Conservation (phyloP, 1,284 basidiomycete species). For the Golubevia sp. region DNA sequence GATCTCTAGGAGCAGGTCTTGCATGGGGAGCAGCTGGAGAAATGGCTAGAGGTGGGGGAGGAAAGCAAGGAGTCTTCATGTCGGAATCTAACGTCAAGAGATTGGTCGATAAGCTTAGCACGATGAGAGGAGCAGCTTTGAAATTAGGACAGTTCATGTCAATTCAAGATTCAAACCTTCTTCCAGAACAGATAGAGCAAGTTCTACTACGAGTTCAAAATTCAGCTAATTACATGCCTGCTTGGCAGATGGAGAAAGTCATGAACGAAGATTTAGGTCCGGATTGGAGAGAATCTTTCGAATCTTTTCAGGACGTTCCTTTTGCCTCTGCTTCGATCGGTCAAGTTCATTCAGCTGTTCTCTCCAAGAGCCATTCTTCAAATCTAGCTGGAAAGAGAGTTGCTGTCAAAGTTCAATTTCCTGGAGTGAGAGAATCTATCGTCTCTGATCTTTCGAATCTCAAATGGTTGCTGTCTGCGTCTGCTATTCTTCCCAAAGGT, state of each 20-base stretch:
- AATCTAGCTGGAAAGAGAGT: constrained; percentile 63
- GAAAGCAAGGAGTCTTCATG: constrained; percentile 23
- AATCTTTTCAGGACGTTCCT: constrained; percentile 79
- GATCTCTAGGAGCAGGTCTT: constrained; percentile 51
- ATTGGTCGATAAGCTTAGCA: constrained; percentile 85
- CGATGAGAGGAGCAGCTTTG: constrained; percentile 94
- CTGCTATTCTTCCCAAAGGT: constrained; percentile 80
- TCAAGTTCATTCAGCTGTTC: constrained; percentile 83
- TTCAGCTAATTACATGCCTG: constrained; percentile 96
- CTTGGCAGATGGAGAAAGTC: constrained; percentile 94
- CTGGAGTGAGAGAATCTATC: constrained; percentile 85
- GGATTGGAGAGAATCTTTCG: constrained; percentile 76
- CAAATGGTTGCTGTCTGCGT: constrained; percentile 79
- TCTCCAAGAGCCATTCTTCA: constrained; percentile 63
- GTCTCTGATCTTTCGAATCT: constrained; percentile 85
- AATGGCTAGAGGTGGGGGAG: neutral
- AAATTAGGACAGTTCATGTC: constrained; percentile 97
- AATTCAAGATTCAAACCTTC: constrained; percentile 72
- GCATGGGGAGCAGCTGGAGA: constrained; percentile 53
- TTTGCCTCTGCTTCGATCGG: constrained; percentile 97
- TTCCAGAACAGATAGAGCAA: constrained; percentile 85
- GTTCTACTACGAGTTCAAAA: constrained; percentile 91
- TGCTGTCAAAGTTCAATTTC: constrained; percentile 96
- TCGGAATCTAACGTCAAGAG: constrained; percentile 76
- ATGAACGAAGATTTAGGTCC: constrained; percentile 75